Conservation (phyloP, 2,329 filamentous ascomycete genomes). For the Hymenoscyphus albidus region DNA sequence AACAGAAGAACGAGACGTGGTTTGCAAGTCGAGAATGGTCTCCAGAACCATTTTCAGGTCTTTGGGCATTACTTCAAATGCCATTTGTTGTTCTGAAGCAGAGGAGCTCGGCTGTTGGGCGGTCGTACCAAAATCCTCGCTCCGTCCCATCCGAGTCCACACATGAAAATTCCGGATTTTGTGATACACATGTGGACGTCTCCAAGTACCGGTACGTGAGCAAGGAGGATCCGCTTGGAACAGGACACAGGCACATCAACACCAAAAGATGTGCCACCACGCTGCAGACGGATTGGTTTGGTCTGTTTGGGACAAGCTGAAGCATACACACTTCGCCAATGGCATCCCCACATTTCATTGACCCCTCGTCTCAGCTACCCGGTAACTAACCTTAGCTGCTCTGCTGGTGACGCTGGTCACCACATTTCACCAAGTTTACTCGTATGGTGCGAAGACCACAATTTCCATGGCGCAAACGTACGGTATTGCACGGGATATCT, state of each 20-base stretch:
- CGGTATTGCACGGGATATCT: not conserved
- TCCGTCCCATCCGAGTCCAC: not conserved
- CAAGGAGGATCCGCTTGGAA: not conserved
- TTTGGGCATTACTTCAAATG: not conserved
- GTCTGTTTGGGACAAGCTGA: not conserved
- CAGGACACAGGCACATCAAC: not conserved
- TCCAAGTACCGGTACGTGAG: not conserved
- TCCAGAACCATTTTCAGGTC: not conserved
- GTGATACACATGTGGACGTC: not conserved
- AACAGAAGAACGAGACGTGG: not conserved
- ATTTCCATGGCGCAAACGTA: not conserved
- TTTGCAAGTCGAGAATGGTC: not conserved
- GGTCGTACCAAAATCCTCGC: not conserved
- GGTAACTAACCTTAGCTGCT: not conserved
- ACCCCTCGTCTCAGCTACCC: constrained; percentile 1
- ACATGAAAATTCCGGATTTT: not conserved
- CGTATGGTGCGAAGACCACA: not conserved
- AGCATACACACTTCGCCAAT: not conserved
- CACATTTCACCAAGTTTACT: not conserved
- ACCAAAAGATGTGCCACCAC: not conserved
- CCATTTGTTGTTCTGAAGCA: not conserved
- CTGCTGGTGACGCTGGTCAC: not conserved
- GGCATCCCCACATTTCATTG: not conserved
- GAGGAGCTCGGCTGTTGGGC: not conserved
- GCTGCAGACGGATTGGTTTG: not conserved